A percentile compares a stretch with the other conserved stretches of the same genome.
Conservation (phyloP, 2,329 filamentous ascomycete genomes). For the Venturia asperata region DNA sequence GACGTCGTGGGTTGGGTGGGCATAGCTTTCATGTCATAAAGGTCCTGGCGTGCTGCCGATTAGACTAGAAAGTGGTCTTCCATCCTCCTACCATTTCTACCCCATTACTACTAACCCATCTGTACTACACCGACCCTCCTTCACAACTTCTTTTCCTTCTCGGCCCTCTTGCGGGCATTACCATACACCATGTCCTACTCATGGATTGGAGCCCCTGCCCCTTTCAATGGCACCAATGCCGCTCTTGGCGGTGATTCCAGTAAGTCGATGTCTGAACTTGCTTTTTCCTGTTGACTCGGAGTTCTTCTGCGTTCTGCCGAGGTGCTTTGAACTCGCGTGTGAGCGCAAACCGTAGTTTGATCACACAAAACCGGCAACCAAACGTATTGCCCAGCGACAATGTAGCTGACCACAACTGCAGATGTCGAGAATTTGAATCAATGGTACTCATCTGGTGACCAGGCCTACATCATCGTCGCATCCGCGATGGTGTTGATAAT, state of each 20-base stretch:
- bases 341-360: background rate
- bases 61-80: background rate
- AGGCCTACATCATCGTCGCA: slow-evolving; percentile 84
- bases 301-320: background rate
- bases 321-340: background rate
- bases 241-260: slow-evolving; percentile 69
- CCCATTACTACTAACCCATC: background rate
- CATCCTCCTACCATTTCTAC: slow-evolving; percentile 1
- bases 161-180: slow-evolving; percentile 9
- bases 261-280: slow-evolving; percentile 42
- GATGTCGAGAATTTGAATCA: slow-evolving; percentile 85
- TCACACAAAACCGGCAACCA: background rate
- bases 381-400: background rate
- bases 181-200: slow-evolving; percentile 40
- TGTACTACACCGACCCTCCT: slow-evolving; percentile 12
- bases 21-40: background rate
- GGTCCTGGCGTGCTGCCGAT: background rate
- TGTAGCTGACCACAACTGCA: slow-evolving; percentile 32
- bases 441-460: slow-evolving; percentile 88
- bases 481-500: slow-evolving; percentile 93
- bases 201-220: slow-evolving; percentile 39
- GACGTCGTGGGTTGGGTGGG: slow-evolving; percentile 8
- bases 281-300: too few species aligned
- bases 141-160: slow-evolving; percentile 4
- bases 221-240: slow-evolving; percentile 49